phyloP scores from a whole-genome alignment of 495 filamentous ascomycete species.

The Hypoxylon trugodes region DNA sequence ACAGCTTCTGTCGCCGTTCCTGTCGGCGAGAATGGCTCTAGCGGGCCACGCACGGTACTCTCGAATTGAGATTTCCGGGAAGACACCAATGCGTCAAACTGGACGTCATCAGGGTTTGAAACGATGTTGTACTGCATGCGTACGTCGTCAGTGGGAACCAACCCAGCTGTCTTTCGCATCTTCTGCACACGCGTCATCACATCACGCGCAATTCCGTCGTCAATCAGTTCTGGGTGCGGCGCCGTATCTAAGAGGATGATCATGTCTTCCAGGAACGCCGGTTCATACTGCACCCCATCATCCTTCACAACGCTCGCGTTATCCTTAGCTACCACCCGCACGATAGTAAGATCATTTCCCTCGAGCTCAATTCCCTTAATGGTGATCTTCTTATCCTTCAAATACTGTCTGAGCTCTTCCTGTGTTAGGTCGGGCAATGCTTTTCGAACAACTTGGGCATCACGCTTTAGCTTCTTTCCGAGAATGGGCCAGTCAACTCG shows the following conservation, averaged over 20 bases:
- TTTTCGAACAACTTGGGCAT: slow-evolving; percentile 84
- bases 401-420: slow-evolving; percentile 74
- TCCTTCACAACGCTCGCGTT: slow-evolving; percentile 27
- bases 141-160: slow-evolving; percentile 55
- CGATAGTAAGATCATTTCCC: slow-evolving; percentile 74
- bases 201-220: slow-evolving; percentile 55
- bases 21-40: slow-evolving; percentile 22
- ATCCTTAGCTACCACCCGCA: slow-evolving; percentile 29
- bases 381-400: slow-evolving; percentile 71
- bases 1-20: slow-evolving; percentile 10
- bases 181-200: slow-evolving; percentile 58
- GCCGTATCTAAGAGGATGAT: slow-evolving; percentile 54
- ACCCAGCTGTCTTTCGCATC: slow-evolving; percentile 56
- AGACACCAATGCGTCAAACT: slow-evolving; percentile 33
- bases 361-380: slow-evolving; percentile 86
- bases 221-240: slow-evolving; percentile 52
- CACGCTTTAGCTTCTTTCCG: slow-evolving; percentile 97
- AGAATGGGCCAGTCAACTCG: slow-evolving; percentile 91
- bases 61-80: slow-evolving; percentile 34
- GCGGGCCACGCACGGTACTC: slow-evolving; percentile 34
- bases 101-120: slow-evolving; percentile 35
- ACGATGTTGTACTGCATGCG: slow-evolving; percentile 56
- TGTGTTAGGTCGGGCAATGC: slow-evolving; percentile 82
- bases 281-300: slow-evolving; percentile 30
- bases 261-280: slow-evolving; percentile 48